Evolutionary conservation across 2,329 filamentous ascomycete species (phyloP).

Genomic region (Ascocoryne sarcoides): DNA sequence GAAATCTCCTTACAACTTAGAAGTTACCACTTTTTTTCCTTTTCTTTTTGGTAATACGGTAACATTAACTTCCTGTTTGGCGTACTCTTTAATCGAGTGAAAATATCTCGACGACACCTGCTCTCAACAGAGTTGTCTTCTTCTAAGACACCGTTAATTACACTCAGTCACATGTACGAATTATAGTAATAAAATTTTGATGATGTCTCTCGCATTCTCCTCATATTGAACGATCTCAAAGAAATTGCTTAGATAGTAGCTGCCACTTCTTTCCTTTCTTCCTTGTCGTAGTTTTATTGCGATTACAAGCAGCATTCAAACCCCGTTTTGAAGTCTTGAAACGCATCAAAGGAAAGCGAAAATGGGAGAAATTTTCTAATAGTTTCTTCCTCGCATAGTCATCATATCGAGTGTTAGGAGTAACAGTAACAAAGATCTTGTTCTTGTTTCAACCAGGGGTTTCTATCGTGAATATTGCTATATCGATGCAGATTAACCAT

Average conservation of each 20-base stretch:
- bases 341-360: constrained; percentile 11
- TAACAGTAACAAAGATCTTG: too few species aligned
- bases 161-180: background rate
- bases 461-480: constrained; percentile 56
- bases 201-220: constrained; percentile 13
- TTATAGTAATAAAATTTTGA: constrained; percentile 4
- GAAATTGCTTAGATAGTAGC: constrained; percentile 36
- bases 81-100: too few species aligned
- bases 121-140: background rate
- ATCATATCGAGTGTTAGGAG: constrained; percentile 69
- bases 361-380: constrained; percentile 18
- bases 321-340: constrained; percentile 9
- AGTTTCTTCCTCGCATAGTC: constrained; percentile 37
- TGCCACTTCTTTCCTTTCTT: constrained; percentile 13
- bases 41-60: background rate
- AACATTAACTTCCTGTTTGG: background rate
- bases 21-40: too few species aligned
- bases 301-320: constrained; percentile 9
- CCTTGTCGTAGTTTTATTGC: constrained; percentile 18
- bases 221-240: constrained; percentile 35
- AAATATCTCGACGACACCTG: too few species aligned
- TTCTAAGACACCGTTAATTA: background rate
- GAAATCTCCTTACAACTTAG: too few species aligned
- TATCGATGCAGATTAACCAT: too few species aligned
- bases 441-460: constrained; percentile 43